These are phyloP conservation scores for Apiospora arundinis DNA, from an alignment of 2,329 filamentous ascomycete genomes.

Conservation along the genomic window DNA sequence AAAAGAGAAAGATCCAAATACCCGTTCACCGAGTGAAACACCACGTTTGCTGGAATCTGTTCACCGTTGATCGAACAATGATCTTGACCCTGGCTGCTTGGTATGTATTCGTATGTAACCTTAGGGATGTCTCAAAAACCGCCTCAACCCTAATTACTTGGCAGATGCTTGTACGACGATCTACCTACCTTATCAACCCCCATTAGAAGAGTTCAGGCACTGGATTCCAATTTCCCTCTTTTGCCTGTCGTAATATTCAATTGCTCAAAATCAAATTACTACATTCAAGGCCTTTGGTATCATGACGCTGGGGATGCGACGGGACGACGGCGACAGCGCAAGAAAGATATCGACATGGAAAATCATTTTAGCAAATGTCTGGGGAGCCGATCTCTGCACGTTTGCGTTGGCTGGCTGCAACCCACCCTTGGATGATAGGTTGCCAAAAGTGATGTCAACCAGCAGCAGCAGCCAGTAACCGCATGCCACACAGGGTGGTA, in stretches of 20 bases:
- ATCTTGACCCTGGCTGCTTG: no score
- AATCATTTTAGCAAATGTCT: neutral
- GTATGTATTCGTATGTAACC: neutral
- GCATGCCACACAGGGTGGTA: neutral
- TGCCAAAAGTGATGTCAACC: constrained; percentile 11
- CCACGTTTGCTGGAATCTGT: neutral
- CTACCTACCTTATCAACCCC: neutral
- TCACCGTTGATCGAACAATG: neutral
- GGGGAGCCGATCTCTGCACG: constrained; percentile 1
- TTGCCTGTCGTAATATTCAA: no score
- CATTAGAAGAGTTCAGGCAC: neutral
- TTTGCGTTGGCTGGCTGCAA: neutral
- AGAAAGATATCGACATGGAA: neutral
- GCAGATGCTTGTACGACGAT: neutral
- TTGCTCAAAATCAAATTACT: neutral
- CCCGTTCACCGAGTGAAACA: constrained; percentile 7
- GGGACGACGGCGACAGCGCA: neutral
- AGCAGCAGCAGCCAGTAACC: neutral
- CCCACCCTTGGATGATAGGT: neutral
- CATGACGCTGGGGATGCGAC: neutral
- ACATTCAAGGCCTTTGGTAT: neutral
- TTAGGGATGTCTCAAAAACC: neutral
- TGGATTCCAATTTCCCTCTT: neutral
- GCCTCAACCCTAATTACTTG: neutral
- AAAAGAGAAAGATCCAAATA: neutral